A percentile compares a stretch with the other conserved stretches of the same genome.
These are phyloP conservation scores for Cinchona pubescens DNA, from an alignment of 257 asterid species.

Conservation along the genomic window DNA sequence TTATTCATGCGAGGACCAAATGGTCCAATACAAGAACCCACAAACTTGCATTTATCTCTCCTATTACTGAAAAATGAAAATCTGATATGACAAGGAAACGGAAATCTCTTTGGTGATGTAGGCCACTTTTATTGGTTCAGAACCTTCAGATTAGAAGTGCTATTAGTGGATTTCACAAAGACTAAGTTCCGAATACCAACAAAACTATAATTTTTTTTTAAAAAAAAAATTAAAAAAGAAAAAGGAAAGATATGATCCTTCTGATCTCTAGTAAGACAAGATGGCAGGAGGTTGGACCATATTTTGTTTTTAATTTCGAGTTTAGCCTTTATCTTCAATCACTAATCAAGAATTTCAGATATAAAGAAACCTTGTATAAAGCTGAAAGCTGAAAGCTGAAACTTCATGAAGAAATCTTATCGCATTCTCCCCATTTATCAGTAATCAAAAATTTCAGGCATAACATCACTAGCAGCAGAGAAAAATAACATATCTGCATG, in stretches of 20 bases:
- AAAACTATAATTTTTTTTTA: not conserved
- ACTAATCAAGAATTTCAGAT: too few relatives aligned
- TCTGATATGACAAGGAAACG: not conserved
- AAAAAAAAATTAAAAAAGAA: not conserved
- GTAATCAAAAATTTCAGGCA: too few relatives aligned
- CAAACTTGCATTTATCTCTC: not conserved
- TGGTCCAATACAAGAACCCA: not conserved
- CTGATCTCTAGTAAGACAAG: not conserved
- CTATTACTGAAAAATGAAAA: not conserved
- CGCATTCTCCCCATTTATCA: too few relatives aligned
- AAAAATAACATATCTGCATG: too few relatives aligned
- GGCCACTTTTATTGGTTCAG: conserved; percentile 4
- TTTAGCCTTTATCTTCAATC: not conserved
- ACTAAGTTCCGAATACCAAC: not conserved
- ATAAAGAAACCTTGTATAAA: too few relatives aligned
- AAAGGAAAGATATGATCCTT: not conserved
- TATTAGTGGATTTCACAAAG: not conserved
- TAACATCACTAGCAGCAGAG: too few relatives aligned
- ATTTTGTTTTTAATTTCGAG: not conserved
- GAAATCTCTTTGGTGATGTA: not conserved
- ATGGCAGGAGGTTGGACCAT: not conserved
- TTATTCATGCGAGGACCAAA: not conserved
- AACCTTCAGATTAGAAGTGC: not conserved
- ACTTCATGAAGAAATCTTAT: too few relatives aligned
- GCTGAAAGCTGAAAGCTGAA: too few relatives aligned